Base-by-base conservation (phyloP, 495 filamentous ascomycete species). In the Letharia lupina region DNA sequence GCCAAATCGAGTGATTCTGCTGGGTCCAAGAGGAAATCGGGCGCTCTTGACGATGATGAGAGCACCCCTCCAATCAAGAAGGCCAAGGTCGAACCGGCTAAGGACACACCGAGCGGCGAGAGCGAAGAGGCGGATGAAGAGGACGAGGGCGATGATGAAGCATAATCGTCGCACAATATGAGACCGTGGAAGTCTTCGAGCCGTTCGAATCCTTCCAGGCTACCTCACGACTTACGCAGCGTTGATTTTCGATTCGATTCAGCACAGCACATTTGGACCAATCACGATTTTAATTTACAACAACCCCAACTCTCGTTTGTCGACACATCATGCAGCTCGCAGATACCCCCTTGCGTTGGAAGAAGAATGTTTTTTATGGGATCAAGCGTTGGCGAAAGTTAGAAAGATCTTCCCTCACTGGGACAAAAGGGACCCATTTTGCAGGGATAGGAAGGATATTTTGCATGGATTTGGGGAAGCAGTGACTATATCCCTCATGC, bases 1-100 rank as follows among this genome's bases (percentile, higher is more conserved):
- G 65, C 56, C 31, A 69, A 69, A 60, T 65, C 70, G 2, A 57
- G 69, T 40, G 72, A 73, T 13, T 67, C 76, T 28, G 75, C 71
- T n/a, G 76, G 54, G 10, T 57, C 80, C 62, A 84, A 84, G 69
- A 77, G 82, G 35, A 84, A 83, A 67, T 80, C 81, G 18, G 78
- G 79, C 59, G 80, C 78, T 61, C 73, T 74, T 47, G 75, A 77
- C 40, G 79, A 81, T 56, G 78, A 78, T 10, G 74, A 71, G 45
- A 61, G 70, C 44, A 77, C 72, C 57, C 73, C 77, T 12, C 67
- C 73, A 28, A 60, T n/a, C 12, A 84, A 84, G 72, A 84, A 82
- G 68, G 70, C 73, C 59, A 84, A 83, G 77, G 73, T 67, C 23
- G 69, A 69, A 37, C 66, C 66, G 20, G 44, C 69, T 2, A 72